Evolutionary conservation across 2,329 filamentous ascomycete genomes (phyloP).

Genomic region (Pseudogymnoascus sp.): DNA sequence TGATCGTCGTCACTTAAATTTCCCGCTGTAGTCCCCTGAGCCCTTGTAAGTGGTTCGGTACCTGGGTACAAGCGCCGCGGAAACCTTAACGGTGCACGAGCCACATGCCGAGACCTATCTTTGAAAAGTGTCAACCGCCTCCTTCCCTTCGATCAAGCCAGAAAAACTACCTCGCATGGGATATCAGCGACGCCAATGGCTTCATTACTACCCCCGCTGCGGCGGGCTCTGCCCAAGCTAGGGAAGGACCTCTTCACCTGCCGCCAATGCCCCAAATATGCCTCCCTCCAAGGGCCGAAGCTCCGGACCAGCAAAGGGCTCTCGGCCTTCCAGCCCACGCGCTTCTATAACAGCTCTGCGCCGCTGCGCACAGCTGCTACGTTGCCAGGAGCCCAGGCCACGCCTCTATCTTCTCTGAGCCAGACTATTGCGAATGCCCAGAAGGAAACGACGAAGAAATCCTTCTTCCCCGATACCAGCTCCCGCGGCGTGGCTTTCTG

Average conservation of each 20-base stretch:
- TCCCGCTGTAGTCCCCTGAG: neutral
- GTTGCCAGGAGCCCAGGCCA: conserved; percentile 10
- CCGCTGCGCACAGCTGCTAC: conserved; percentile 12
- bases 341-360: conserved; percentile 24
- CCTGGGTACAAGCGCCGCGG: conserved; percentile 6
- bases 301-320: conserved; percentile 4
- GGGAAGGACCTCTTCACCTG: conserved; percentile 25
- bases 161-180: conserved; percentile 1
- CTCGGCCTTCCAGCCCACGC: conserved; percentile 14
- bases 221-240: conserved; percentile 22
- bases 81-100: conserved; percentile 1
- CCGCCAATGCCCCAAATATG: conserved; percentile 21
- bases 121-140: neutral
- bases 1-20: conserved; percentile 6
- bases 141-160: neutral
- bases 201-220: conserved; percentile 24
- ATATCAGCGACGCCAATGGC: conserved; percentile 21
- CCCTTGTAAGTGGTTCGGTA: conserved; percentile 4
- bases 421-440: conserved; percentile 18
- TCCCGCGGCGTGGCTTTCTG: conserved; percentile 79
- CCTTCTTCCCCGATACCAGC: conserved; percentile 42
- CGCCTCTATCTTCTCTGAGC: conserved; percentile 20
- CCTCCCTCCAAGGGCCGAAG: neutral
- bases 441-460: conserved; percentile 12
- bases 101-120: neutral